Evolutionary conservation across 2,329 filamentous ascomycete genomes (phyloP).

Genomic region (Thyridium curvatum): DNA sequence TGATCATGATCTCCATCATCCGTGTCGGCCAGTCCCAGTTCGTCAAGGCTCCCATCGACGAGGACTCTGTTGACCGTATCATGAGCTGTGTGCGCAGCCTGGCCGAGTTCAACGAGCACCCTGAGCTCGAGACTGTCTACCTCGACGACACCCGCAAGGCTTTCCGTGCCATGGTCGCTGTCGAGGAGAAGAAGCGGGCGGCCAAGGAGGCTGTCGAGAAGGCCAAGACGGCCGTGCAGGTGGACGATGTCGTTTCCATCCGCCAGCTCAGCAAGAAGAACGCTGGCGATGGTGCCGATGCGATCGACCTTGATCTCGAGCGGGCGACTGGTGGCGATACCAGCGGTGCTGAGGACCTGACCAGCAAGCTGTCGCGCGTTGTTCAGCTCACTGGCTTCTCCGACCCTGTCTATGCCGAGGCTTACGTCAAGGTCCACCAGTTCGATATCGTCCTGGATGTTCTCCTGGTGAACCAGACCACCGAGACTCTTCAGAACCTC

Average conservation of each 20-base stretch:
- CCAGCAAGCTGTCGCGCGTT: conserved; percentile 90
- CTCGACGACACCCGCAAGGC: conserved; percentile 91
- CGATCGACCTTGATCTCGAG: conserved; percentile 84
- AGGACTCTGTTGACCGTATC: conserved; percentile 96
- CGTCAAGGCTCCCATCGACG: conserved; percentile 93
- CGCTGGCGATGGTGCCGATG: conserved; percentile 70
- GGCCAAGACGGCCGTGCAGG: conserved; percentile 88
- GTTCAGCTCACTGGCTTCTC: conserved; percentile 98
- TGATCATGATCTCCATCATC: conserved; percentile 99
- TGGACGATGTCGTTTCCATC: conserved; percentile 91
- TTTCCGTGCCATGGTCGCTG: conserved; percentile 94
- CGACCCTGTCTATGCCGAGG: conserved; percentile 96
- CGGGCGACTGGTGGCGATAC: conserved; percentile 89
- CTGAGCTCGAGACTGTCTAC: conserved; percentile 88
- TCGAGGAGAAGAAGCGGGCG: conserved; percentile 96
- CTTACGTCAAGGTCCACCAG: conserved; percentile 97
- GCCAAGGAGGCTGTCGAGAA: conserved; percentile 89
- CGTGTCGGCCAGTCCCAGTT: conserved; percentile 98
- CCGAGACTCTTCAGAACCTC: conserved; percentile 91
- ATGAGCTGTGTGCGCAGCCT: conserved; percentile 95
- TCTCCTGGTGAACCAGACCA: conserved; percentile 93
- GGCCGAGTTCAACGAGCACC: conserved; percentile 82
- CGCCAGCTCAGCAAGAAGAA: conserved; percentile 93
- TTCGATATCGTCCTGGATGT: conserved; percentile 98
- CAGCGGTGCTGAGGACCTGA: conserved; percentile 70